A percentile compares a stretch with the other conserved stretches of the same genome.
Evolutionary conservation across 179 eudicot genomes (phyloP).

Genomic region (Silene coronaria): DNA sequence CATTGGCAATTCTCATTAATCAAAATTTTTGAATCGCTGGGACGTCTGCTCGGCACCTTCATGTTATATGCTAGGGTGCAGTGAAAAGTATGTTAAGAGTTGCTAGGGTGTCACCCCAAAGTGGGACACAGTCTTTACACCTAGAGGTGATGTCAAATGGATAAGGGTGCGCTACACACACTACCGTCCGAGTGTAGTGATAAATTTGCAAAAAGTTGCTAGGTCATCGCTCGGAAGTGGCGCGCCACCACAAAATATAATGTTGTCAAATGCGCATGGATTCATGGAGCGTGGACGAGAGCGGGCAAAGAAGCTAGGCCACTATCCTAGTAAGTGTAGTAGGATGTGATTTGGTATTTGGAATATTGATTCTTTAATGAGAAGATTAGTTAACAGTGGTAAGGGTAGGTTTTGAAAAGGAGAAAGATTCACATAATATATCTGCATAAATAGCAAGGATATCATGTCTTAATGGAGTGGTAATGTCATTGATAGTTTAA

Average conservation of each 20-base stretch:
- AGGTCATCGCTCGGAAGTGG: not conserved
- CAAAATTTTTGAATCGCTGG: not conserved
- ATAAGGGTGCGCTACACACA: not conserved
- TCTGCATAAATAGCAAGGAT: too few species aligned
- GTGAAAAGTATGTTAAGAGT: too few species aligned
- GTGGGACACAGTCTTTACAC: not conserved
- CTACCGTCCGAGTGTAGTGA: not conserved
- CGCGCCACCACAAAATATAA: not conserved
- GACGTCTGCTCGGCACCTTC: too few species aligned
- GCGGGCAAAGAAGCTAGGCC: not conserved
- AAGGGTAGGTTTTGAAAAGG: too few species aligned
- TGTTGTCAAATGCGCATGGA: not conserved
- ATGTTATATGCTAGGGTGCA: too few species aligned
- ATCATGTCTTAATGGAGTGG: too few species aligned
- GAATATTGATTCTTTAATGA: not conserved
- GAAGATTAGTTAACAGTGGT: not conserved
- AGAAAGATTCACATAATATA: too few species aligned
- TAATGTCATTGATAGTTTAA: too few species aligned
- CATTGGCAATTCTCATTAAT: not conserved
- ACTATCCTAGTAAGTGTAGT: not conserved
- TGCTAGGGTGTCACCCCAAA: too few species aligned
- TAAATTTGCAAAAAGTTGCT: not conserved
- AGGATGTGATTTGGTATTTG: not conserved
- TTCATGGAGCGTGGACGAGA: not conserved
- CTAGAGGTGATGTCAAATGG: not conserved